Percentiles rank a stretch among this genome's conserved stretches.
phyloP scores from a whole-genome alignment of 2,329 filamentous ascomycete species.

The Venturia nashicola region DNA sequence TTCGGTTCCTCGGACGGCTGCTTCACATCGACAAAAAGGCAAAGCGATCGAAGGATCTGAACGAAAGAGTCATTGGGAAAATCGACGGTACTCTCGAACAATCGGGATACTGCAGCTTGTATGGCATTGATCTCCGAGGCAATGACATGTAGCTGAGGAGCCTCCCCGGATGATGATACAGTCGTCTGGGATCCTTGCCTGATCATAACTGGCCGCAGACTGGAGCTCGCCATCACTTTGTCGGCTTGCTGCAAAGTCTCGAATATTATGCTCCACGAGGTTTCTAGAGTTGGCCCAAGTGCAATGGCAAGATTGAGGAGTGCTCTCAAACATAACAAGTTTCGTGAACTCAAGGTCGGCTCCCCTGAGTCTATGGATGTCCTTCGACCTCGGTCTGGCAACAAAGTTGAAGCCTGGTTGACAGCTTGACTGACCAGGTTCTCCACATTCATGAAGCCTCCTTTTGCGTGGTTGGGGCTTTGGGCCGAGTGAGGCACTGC shows the following conservation, averaged over 20 bases:
- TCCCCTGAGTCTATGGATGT: constrained; percentile 38
- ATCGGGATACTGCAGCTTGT: constrained; percentile 69
- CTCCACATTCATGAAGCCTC: constrained; percentile 62
- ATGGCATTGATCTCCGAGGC: constrained; percentile 75
- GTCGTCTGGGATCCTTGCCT: constrained; percentile 27
- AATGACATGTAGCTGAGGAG: constrained; percentile 29
- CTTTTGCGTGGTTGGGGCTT: constrained; percentile 50
- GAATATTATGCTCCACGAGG: constrained; percentile 81
- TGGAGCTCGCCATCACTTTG: constrained; percentile 41
- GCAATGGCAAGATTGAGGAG: constrained; percentile 93
- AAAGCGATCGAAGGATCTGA: constrained; percentile 64
- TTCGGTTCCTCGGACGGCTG: constrained; percentile 9
- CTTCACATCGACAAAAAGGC: constrained; percentile 46
- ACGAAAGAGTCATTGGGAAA: constrained; percentile 76
- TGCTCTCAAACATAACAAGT: constrained; percentile 79
- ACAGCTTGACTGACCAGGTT: constrained; percentile 31
- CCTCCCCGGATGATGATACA: not conserved
- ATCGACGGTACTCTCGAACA: constrained; percentile 85
- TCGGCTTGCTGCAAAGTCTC: constrained; percentile 91
- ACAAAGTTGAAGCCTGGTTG: constrained; percentile 27
- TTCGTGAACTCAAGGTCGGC: constrained; percentile 62
- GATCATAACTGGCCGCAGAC: not conserved
- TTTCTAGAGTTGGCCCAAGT: constrained; percentile 71
- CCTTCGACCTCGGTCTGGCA: constrained; percentile 47
- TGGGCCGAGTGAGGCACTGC: constrained; percentile 26